Evolutionary conservation across 83 land plant species (phyloP).

Genomic region (Picea mariana): DNA sequence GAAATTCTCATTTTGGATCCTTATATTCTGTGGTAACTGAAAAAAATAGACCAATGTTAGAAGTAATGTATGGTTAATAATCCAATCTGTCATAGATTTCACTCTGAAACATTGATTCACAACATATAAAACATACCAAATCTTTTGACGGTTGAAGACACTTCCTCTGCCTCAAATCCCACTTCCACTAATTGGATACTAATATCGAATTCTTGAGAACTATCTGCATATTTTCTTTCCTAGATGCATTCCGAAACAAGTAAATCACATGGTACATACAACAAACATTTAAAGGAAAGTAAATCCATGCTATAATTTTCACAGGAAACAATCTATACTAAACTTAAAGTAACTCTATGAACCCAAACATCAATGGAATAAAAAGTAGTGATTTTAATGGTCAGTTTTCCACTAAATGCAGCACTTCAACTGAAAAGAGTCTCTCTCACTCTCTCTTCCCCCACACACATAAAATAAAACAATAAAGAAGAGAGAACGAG

Average conservation of each 20-base stretch:
- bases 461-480: not conserved
- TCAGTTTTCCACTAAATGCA: not conserved
- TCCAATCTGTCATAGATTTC: not conserved
- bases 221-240: no score
- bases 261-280: not conserved
- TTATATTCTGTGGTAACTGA: not conserved
- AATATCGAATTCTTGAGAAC: not conserved
- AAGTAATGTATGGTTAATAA: not conserved
- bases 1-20: not conserved
- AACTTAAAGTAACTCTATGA: not conserved
- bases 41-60: not conserved
- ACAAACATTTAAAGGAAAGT: not conserved
- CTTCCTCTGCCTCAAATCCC: not conserved
- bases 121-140: not conserved
- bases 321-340: not conserved
- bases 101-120: not conserved
- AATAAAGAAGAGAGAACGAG: not conserved
- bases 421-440: not conserved
- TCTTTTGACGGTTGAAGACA: conserved; percentile 2
- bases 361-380: not conserved
- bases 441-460: no score
- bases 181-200: conserved; percentile 3
- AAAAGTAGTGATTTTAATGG: not conserved
- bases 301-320: not conserved
- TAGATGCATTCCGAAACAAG: not conserved